These are phyloP conservation scores for Syzygium aromaticum DNA, from an alignment of 345 rosid genomes.

Conservation along the genomic window DNA sequence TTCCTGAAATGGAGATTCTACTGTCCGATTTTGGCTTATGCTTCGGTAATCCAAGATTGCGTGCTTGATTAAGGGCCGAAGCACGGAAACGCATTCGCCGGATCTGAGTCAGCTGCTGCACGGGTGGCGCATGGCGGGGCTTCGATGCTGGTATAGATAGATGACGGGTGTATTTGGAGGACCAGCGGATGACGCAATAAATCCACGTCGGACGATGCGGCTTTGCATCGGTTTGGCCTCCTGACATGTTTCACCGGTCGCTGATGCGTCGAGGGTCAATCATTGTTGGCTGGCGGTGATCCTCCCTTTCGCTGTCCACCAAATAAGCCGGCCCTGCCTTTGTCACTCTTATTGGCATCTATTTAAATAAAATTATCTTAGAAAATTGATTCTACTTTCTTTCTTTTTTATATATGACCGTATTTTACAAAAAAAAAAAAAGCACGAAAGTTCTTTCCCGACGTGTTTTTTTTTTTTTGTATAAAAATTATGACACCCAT, in stretches of 20 bases:
- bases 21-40: background rate
- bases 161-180: background rate
- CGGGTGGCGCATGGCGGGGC: background rate
- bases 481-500: background rate
- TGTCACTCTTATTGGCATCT: background rate
- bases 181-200: background rate
- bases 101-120: background rate
- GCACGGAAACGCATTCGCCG: background rate
- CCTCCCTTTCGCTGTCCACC: background rate
- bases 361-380: background rate
- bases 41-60: background rate
- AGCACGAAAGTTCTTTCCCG: background rate
- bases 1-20: background rate
- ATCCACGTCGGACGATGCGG: background rate
- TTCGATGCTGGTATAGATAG: background rate
- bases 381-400: background rate
- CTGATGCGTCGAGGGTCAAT: background rate
- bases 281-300: background rate
- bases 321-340: background rate
- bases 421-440: background rate
- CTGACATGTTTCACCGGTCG: background rate
- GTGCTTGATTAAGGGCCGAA: background rate
- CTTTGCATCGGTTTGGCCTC: background rate
- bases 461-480: background rate
- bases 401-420: background rate